Evolutionary conservation across 179 eudicot genomes (phyloP), one percentile per base, ranked within the genome.

Genomic region (Gypsophila paniculata): DNA sequence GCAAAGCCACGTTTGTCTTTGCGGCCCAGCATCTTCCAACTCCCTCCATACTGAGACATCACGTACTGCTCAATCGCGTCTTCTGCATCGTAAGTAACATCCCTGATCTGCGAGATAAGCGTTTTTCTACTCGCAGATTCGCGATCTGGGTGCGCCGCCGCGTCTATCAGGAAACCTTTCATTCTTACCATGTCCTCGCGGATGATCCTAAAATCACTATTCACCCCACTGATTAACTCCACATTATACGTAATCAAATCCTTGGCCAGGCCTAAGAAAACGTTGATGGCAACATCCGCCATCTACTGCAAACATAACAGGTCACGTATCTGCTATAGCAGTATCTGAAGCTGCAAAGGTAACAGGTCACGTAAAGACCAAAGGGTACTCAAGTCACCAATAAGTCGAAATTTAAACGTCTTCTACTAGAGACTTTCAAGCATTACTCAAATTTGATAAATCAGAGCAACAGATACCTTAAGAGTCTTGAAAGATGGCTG

Each of bases 221-320:
- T 59, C 15, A 59, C 63, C 2, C 63, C 63, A 59, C 63, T 59
- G 11, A 59, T 59, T 59, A 59, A 23, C 23, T 54, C 25, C 23
- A 54, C 59, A 25, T 59, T 59, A 17, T 2, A 59, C 17, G 0
- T 25, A 12, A 59, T 4, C 17, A 59, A 0, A 36, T 59, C 63
- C 0, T 9, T 23, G 32, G 63, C 63, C 15, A 59, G 36, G 9
- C 63, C 63, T 8, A 59, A 15, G 34, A 59, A 59, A 8, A 25
- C 36, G 14, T 12, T 4, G 36, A 59, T 59, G 8, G 63, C 63
- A 22, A 36, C 63, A 21, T 59, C 63, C 3, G 63, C 36, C 59
- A 54, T 54, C n/a, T n/a, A n/a, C n/a, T n/a, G n/a, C n/a, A n/a
- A n/a, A n/a, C n/a, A n/a, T n/a, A n/a, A n/a, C 52, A 44, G 12